Evolutionary conservation across 2,329 filamentous ascomycete species (phyloP), one percentile per base, ranked within the genome.

Genomic region (Fusarium penzigii): DNA sequence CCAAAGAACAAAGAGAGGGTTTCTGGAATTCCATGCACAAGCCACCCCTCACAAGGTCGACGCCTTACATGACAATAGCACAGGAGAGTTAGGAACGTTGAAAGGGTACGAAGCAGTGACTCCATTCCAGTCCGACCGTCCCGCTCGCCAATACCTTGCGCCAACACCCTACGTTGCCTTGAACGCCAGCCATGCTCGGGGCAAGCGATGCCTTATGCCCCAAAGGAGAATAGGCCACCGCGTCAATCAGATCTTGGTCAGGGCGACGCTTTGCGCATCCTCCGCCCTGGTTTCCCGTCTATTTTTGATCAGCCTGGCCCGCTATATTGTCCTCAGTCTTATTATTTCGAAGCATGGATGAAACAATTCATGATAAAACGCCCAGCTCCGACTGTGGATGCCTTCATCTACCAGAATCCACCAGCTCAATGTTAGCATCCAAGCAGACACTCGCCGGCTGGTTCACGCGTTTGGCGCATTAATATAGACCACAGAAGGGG

Each of bases 281-380:
- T 58, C 51, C 57, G 47, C 57, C 42, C 40, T 51, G 47, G 46
- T 52, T 48, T 49, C 42, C 52, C 48, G 44, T 50, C 49, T 56
- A 42, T 60, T 54, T 51, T 36, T 36, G 32, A 36, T 6, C 20
- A 25, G 20, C 20, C 20, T 25, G 20, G 20, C 20, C 20, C 20
- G 20, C 20, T 25, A 5, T 25, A 7, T 25, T 25, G 7, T 25
- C 7, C 20, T 25, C 20, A 25, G 20, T 25, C 20, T 25, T 25
- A 25, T 25, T 7, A 7, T 36, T 36, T 55, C 48, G 48, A 52
- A 53, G 56, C 60, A 61, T 48, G 39, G 55, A 54, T 65, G 62
- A 65, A 65, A 65, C 62, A 56, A 55, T 52, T 57, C 51, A 55
- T 51, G 58, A 55, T 60, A 52, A 55, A 51, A 52, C 52, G 52